Evolutionary conservation across 148 eudicot species (phyloP).

Genomic region (Rhododendron molle): DNA sequence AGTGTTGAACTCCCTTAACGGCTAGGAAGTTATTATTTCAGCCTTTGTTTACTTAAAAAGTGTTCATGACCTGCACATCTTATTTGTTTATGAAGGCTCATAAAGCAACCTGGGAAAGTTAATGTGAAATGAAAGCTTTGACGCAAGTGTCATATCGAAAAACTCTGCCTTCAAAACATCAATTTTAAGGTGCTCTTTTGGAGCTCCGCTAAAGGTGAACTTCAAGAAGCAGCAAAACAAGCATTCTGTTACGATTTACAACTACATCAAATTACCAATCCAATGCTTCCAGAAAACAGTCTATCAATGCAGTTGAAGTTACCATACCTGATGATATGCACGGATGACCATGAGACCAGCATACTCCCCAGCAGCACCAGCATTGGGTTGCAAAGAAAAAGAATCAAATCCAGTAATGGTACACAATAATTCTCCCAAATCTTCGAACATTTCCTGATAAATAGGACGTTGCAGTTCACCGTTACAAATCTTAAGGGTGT

Average conservation of each 20-base stretch:
- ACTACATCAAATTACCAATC: neutral
- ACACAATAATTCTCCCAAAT: conserved; percentile 79
- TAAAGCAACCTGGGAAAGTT: neutral
- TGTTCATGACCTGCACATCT: neutral
- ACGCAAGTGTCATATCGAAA: neutral
- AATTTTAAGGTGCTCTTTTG: neutral
- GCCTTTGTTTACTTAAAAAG: neutral
- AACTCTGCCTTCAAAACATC: neutral
- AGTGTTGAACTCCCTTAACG: neutral
- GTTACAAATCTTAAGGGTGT: neutral
- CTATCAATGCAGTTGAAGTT: conserved; percentile 1
- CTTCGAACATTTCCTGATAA: conserved; percentile 80
- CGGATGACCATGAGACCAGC: conserved; percentile 98
- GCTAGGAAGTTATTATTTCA: no score
- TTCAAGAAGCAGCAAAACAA: neutral
- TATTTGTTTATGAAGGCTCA: neutral
- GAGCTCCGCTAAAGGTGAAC: neutral
- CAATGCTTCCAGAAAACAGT: neutral
- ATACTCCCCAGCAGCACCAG: conserved; percentile 98
- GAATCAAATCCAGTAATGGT: conserved; percentile 93
- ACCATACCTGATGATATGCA: conserved; percentile 87
- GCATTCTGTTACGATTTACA: neutral
- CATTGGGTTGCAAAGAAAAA: conserved; percentile 98
- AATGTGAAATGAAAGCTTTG: neutral
- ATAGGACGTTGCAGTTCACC: neutral